These are phyloP conservation scores for Tricholoma terreum DNA, from an alignment of 768 basidiomycete species.

Conservation along the genomic window DNA sequence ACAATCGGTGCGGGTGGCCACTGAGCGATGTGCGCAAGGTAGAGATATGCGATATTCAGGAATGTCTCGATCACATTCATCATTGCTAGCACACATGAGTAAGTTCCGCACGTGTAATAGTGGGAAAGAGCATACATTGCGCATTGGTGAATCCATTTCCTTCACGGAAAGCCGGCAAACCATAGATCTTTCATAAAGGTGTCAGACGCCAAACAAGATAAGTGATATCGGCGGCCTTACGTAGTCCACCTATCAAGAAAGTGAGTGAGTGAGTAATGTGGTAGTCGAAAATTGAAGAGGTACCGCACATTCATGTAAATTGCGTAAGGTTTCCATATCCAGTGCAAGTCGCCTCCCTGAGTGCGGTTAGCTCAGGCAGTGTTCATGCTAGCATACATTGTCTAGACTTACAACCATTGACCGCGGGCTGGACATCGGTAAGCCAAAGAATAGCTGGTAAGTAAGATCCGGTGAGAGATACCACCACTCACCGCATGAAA, in stretches of 20 bases:
- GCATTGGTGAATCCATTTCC: conserved; percentile 83
- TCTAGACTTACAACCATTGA: conserved; percentile 60
- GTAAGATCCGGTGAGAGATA: not conserved
- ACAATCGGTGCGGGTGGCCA: conserved; percentile 70
- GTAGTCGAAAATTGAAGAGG: conserved; percentile 21
- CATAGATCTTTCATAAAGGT: conserved; percentile 57
- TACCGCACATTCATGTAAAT: conserved; percentile 63
- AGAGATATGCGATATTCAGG: conserved; percentile 75
- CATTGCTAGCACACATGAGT: conserved; percentile 47
- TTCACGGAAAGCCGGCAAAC: conserved; percentile 56
- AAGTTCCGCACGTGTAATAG: not conserved
- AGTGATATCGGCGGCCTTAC: conserved; percentile 18
- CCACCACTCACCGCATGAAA: conserved; percentile 74
- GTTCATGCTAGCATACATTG: not conserved
- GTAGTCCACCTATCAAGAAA: conserved; percentile 29
- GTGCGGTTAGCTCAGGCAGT: not conserved
- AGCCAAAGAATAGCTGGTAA: not conserved
- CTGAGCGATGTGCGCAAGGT: conserved; percentile 59
- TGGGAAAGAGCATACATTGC: conserved; percentile 52
- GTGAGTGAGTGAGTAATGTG: conserved; percentile 15
- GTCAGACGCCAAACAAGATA: not conserved
- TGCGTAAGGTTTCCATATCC: conserved; percentile 87
- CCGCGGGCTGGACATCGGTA: conserved; percentile 54
- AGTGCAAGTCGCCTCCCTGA: conserved; percentile 82
- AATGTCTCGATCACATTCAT: conserved; percentile 77